phyloP scores from a whole-genome alignment of 78 protist species.

The Tieghemostelium lacteum region DNA sequence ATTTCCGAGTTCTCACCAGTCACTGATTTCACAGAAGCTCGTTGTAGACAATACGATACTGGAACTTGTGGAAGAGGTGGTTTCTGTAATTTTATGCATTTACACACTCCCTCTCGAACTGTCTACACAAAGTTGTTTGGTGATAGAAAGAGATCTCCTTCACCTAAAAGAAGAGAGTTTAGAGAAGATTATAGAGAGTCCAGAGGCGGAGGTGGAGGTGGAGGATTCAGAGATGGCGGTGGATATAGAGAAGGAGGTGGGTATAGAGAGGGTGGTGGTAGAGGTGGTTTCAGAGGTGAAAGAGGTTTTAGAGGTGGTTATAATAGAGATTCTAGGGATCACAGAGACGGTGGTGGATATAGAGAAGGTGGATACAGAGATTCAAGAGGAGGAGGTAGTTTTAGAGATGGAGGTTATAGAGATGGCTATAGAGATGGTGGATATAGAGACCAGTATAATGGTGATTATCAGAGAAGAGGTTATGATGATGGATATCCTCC shows the following conservation, averaged over 20 bases:
- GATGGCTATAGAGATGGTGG: not conserved
- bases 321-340: constrained; percentile 16
- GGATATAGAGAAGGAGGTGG: constrained; percentile 32
- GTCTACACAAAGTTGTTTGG: constrained; percentile 78
- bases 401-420: not conserved
- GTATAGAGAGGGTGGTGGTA: constrained; percentile 5
- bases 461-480: not conserved
- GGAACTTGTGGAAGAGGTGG: constrained; percentile 96
- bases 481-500: not conserved
- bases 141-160: constrained; percentile 61
- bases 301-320: constrained; percentile 36
- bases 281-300: constrained; percentile 25
- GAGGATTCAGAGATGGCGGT: constrained; percentile 12
- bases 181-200: not conserved
- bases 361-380: constrained; percentile 27
- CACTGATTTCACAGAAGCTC: constrained; percentile 97
- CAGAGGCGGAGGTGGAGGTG: constrained; percentile 22
- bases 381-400: not conserved
- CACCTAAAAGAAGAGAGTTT: constrained; percentile 30
- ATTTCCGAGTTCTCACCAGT: constrained; percentile 98
- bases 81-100: constrained; percentile 98
- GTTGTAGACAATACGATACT: constrained; percentile 94
- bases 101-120: constrained; percentile 77
- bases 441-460: not conserved
- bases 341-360: constrained; percentile 25